Evolutionary conservation across 78 protist genomes (phyloP).

Genomic region (Anaeramoeba flamelloides): DNA sequence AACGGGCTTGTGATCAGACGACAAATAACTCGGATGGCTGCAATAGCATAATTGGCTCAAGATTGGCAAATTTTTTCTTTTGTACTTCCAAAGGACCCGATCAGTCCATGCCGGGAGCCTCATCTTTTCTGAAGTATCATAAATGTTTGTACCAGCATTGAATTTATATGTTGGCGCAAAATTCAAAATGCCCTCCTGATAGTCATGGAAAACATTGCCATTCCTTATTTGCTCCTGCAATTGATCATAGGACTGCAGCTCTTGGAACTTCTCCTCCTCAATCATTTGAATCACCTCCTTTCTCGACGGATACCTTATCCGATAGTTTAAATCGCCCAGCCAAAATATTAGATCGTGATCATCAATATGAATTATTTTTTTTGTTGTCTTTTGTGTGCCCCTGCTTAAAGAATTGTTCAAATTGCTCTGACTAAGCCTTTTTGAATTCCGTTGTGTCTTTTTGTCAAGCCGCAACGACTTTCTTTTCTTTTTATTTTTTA

Average conservation of each 20-base stretch:
- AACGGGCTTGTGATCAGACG: constrained; percentile 67
- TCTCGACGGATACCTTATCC: constrained; percentile 40
- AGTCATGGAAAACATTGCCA: constrained; percentile 43
- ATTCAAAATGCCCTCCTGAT: constrained; percentile 46
- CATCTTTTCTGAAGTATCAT: constrained; percentile 22
- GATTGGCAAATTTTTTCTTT: neutral
- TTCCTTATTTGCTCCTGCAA: neutral
- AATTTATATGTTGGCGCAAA: constrained; percentile 81
- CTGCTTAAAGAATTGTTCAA: too few species aligned
- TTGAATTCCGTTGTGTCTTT: too few species aligned
- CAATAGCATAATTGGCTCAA: neutral
- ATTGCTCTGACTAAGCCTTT: too few species aligned
- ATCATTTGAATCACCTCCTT: constrained; percentile 25
- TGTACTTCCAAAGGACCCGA: constrained; percentile 1
- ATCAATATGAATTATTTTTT: neutral
- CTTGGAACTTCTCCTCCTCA: constrained; percentile 19
- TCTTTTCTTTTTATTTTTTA: neutral
- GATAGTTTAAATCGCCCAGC: constrained; percentile 76
- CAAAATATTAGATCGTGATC: constrained; percentile 34
- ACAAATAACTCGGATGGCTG: constrained; percentile 11
- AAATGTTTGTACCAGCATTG: constrained; percentile 42
- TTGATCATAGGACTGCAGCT: constrained; percentile 39
- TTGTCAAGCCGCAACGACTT: too few species aligned
- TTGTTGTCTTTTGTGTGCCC: neutral
- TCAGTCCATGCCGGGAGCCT: constrained; percentile 24